Conservation (phyloP, 2,329 filamentous ascomycete species). For the Paradendryphiella salina region DNA sequence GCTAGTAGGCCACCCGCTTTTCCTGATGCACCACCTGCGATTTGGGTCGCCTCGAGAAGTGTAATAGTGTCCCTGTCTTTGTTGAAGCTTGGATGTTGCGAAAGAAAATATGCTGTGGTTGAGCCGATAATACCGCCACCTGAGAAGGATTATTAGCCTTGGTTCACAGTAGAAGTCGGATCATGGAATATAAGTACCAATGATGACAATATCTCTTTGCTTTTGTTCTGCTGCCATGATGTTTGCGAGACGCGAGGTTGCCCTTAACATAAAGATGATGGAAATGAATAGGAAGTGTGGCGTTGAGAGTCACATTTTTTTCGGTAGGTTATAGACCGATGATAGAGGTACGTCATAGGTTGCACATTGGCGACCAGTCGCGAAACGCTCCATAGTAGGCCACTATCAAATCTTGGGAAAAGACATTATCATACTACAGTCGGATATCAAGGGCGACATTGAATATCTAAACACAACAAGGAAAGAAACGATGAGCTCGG, state of each 20-base stretch:
- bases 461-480: not conserved
- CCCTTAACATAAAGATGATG: conserved; percentile 27
- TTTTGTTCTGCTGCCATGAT: conserved; percentile 34
- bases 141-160: conserved; percentile 39
- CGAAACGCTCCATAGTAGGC: not conserved
- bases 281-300: conserved; percentile 17
- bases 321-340: conserved; percentile 20
- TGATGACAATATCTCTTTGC: conserved; percentile 43
- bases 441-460: not conserved
- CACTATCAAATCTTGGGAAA: not conserved
- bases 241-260: conserved; percentile 16
- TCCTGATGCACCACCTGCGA: conserved; percentile 90
- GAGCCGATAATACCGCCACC: conserved; percentile 92
- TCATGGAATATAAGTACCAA: conserved; percentile 28
- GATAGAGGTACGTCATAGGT: conserved; percentile 16
- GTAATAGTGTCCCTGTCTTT: conserved; percentile 75
- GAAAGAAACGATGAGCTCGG: not conserved
- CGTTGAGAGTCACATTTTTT: conserved; percentile 21
- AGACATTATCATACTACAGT: not conserved
- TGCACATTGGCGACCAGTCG: not conserved
- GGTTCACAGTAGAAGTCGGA: not conserved
- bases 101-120: conserved; percentile 89
- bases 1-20: conserved; percentile 92
- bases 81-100: conserved; percentile 80
- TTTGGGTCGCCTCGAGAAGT: conserved; percentile 79